Evolutionary conservation across 2,329 filamentous ascomycete species (phyloP), one percentile per base, ranked within the genome.

Genomic region (Alternaria ethzedia): DNA sequence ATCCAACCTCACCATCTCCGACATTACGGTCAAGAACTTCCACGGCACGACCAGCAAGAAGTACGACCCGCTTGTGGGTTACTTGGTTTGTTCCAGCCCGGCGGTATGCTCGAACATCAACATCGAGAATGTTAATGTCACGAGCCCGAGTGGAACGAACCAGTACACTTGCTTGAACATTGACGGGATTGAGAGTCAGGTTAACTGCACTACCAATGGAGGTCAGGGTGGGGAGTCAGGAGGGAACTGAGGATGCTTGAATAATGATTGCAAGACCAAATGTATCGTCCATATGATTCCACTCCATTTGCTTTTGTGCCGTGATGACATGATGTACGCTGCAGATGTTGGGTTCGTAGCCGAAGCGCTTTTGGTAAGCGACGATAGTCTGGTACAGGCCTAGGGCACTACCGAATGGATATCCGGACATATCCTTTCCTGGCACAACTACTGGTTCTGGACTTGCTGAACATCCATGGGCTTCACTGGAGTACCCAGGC

Each of bases 11-110:
- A 86, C 83, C 11, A 88, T 89, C 66, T 82, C 82, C 17, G 83
- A 89, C 63, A 79, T 90, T 50, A 78, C 81, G 5, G 86, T 90
- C 71, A 85, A 82, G 63, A 85, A 89, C 66, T 85, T 90, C 72
- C 76, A 78, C 21, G 88, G 88, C 1, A 86, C 81, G 2, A 88
- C 87, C 1, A 83, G 79, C 67, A 76, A 71, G 32, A 82, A 82
- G 67, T 79, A 80, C 61, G 75, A 80, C 30, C 81, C 81, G 9
- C 71, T 81, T 4, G 77, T 80, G 5, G 82, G 82, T 6, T 82
- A 81, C 58, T 63, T 83, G n/a, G 79, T 83, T 6, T 84, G 82
- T 75, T 81, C 78, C 9, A 82, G 79, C 61, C 75, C 76, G 3
- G 78, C 75, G 17, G 86, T 86, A 25, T 83, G 85, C 78, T 72